Conservation (phyloP, 768 basidiomycete genomes). For the Dendrothele bispora region DNA sequence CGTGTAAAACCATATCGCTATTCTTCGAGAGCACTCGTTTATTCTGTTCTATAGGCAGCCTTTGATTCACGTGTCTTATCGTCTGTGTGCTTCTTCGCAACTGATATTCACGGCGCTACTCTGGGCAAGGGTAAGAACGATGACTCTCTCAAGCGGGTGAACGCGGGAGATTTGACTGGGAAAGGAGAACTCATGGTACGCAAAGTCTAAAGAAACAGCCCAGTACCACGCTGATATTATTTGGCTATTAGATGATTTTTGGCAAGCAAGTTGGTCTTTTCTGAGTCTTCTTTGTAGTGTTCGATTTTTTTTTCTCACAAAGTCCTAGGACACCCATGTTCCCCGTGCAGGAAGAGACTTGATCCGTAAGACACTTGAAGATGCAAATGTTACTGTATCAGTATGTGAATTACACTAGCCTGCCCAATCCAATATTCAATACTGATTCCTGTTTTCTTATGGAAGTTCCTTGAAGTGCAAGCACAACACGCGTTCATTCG, state of each 20-base stretch:
- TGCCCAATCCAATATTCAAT: background rate
- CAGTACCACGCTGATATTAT: background rate
- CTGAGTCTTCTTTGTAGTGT: background rate
- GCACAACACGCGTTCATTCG: slow-evolving; percentile 97
- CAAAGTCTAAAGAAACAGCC: slow-evolving; percentile 4
- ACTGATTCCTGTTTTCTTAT: slow-evolving; percentile 11
- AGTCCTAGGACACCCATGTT: slow-evolving; percentile 82
- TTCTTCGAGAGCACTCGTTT: slow-evolving; percentile 32
- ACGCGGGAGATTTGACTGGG: slow-evolving; percentile 69
- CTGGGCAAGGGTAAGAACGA: slow-evolving; percentile 85
- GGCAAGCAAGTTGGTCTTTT: slow-evolving; percentile 73
- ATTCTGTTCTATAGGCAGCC: slow-evolving; percentile 59
- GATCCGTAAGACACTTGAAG: slow-evolving; percentile 81
- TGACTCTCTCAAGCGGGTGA: slow-evolving; percentile 74
- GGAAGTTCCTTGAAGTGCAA: slow-evolving; percentile 96
- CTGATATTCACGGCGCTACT: slow-evolving; percentile 86
- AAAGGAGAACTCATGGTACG: slow-evolving; percentile 86
- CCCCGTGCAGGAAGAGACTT: slow-evolving; percentile 84
- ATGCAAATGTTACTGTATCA: slow-evolving; percentile 68
- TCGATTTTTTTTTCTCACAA: slow-evolving; percentile 2
- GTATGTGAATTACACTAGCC: slow-evolving; percentile 40
- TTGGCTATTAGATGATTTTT: slow-evolving; percentile 79
- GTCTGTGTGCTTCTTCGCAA: slow-evolving; percentile 93
- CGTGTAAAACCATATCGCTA: slow-evolving; percentile 27
- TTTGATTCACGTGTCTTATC: slow-evolving; percentile 84